These are phyloP conservation scores for Fusarium solani-melongenae DNA, from an alignment of 2,329 filamentous ascomycete species.

Conservation along the genomic window DNA sequence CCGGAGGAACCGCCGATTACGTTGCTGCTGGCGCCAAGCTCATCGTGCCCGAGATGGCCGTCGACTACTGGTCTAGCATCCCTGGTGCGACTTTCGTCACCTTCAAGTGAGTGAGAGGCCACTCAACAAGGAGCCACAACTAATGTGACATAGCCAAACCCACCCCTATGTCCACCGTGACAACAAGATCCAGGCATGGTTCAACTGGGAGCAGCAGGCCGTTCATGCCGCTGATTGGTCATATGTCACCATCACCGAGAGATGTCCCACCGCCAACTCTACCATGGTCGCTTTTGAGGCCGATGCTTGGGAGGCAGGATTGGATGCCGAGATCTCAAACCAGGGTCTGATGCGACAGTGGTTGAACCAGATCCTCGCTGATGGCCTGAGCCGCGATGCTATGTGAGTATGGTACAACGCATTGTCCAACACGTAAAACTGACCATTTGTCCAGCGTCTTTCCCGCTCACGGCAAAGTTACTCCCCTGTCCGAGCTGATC, in stretches of 20 bases:
- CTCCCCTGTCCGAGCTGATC: conserved; percentile 1
- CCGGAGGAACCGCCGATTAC: conserved; percentile 6
- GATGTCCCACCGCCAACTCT: conserved; percentile 4
- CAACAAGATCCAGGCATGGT: conserved; percentile 11
- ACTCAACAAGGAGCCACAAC: neutral
- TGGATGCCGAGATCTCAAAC: neutral
- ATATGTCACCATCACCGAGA: conserved; percentile 1
- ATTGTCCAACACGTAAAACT: neutral
- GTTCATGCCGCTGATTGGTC: conserved; percentile 8
- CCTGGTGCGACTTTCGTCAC: conserved; percentile 1
- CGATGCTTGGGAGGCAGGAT: conserved; percentile 12
- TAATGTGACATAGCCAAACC: neutral
- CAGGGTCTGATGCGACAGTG: conserved; percentile 15
- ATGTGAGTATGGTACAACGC: neutral
- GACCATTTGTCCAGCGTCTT: neutral
- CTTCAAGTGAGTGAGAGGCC: neutral
- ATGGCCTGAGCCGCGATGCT: conserved; percentile 1
- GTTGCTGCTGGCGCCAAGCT: conserved; percentile 9
- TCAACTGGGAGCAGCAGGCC: conserved; percentile 11
- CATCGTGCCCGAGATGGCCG: conserved; percentile 9
- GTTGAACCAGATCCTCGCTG: conserved; percentile 1
- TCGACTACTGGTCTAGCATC: conserved; percentile 14
- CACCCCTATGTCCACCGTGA: conserved; percentile 12
- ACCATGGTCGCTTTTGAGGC: conserved; percentile 3
- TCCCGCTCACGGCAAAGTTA: conserved; percentile 4